phyloP scores from a whole-genome alignment of 192 early-diverging fungal genomes.

The Oehlia diaphana region DNA sequence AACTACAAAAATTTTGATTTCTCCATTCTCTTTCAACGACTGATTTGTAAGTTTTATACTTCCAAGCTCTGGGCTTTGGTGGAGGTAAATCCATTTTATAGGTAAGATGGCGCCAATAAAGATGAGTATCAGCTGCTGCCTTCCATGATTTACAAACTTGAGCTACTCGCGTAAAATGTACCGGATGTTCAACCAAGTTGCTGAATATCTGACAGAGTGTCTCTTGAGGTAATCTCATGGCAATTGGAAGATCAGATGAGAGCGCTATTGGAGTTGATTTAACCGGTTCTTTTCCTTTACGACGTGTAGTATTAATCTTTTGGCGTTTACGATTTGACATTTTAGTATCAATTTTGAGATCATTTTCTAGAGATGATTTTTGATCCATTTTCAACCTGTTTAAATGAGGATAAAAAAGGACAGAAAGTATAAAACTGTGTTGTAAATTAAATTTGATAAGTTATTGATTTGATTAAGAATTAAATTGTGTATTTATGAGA shows the following conservation, averaged over 20 bases:
- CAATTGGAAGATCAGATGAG: neutral
- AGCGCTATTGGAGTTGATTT: neutral
- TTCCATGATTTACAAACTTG: conserved; percentile 7
- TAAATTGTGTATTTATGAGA: no score
- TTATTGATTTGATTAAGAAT: no score
- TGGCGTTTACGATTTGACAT: neutral
- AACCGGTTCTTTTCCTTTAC: neutral
- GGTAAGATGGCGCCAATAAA: neutral
- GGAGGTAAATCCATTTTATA: neutral
- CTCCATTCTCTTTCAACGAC: conserved; percentile 1
- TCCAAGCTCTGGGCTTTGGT: neutral
- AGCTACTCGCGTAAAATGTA: neutral
- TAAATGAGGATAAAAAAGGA: no score
- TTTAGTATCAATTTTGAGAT: no score
- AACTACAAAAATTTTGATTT: neutral
- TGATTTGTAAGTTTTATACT: neutral
- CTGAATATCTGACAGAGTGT: neutral
- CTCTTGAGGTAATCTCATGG: neutral
- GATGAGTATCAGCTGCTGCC: neutral
- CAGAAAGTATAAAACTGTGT: no score
- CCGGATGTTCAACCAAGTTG: neutral
- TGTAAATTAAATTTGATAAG: no score
- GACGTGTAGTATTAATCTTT: neutral
- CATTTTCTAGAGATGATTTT: no score
- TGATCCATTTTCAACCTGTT: no score